Base-by-base conservation (phyloP, 768 basidiomycete genomes). In the Hypholoma fasciculare region DNA sequence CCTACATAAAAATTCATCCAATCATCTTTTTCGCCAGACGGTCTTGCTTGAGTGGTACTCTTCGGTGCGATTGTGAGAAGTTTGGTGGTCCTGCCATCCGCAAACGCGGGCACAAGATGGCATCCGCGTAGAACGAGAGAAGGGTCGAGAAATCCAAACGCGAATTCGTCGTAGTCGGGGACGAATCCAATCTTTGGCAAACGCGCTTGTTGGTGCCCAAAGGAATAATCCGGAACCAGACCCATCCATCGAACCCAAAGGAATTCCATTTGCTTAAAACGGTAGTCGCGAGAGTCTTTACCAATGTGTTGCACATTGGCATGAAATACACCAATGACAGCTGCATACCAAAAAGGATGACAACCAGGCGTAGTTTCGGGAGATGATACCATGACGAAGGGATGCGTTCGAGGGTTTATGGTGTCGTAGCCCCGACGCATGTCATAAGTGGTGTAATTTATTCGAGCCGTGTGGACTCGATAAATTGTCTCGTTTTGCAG, bases 141-240 rank as follows among this genome's bases (percentile, higher is more conserved):
- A 1, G 71, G 71, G 49, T 73, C 66, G 7, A 73, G 46, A 53
- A 72, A 73, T 6, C 69, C 69, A 59, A 72, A 73, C 0, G 69
- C 69, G 2, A 59, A 49, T 3, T 48, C 26, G 36, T 70, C 63
- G 0, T 26, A 34, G 1, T 44, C 43, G 1, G 53, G 60, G 0
- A 70, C 47, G 60, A 72, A 74, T 2, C 65, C 64, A 11, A 74
- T 19, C 4, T 63, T 54, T 40, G 61, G 52, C 16, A 66, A 56
- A 6, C 40, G 49, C 14, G 26, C 50, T 16, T 37, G 13, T 7
- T 13, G 12, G 3, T 13, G 42, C 11, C 61, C 61, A 11, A 23
- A 53, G 0, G 26, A 11, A 2, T 39, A 50, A 5, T 44, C 60
- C 6, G 47, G 48, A 11, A 52, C 60, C 11, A 39, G 7, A 9